phyloP scores from a whole-genome alignment of 768 basidiomycete species.

The Udeniomyces megalosporus region DNA sequence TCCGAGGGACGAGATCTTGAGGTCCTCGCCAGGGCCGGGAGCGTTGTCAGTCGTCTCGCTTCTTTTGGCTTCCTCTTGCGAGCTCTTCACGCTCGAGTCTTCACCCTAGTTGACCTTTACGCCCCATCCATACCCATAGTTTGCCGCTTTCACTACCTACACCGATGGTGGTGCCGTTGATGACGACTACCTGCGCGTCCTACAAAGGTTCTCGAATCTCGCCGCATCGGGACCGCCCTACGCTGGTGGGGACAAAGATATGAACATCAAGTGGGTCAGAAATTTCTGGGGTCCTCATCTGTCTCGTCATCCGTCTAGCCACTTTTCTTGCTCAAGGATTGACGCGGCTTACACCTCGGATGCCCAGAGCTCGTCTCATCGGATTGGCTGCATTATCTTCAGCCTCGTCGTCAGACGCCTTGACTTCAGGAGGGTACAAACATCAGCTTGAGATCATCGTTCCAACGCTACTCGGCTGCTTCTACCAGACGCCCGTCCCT shows the following conservation, averaged over 20 bases:
- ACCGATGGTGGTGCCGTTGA: constrained; percentile 73
- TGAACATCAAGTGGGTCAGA: constrained; percentile 47
- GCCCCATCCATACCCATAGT: constrained; percentile 34
- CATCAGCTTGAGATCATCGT: constrained; percentile 55
- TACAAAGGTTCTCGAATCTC: constrained; percentile 48
- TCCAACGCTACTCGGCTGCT: constrained; percentile 49
- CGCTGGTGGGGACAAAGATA: constrained; percentile 45
- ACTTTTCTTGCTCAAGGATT: too few relatives aligned
- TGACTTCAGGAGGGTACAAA: constrained; percentile 63
- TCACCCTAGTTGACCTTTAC: too few relatives aligned
- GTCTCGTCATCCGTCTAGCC: too few relatives aligned
- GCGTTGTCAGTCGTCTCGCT: constrained; percentile 42
- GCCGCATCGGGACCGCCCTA: constrained; percentile 35
- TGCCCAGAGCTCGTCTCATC: constrained; percentile 56
- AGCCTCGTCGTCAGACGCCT: constrained; percentile 65
- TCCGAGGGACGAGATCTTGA: constrained; percentile 25
- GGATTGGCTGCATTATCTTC: constrained; percentile 69
- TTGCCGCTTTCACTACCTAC: constrained; percentile 81
- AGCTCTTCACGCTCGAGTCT: not conserved
- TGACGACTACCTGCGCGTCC: constrained; percentile 56
- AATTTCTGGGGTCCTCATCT: too few relatives aligned
- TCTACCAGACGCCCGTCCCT: constrained; percentile 46
- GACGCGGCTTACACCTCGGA: not conserved
- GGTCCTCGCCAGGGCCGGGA: constrained; percentile 41
- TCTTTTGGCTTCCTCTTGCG: not conserved